A percentile compares a stretch with the other conserved stretches of the same genome.
Evolutionary conservation across 2,329 filamentous ascomycete genomes (phyloP).

Genomic region (Immersiporthe knoxdaviesiana): DNA sequence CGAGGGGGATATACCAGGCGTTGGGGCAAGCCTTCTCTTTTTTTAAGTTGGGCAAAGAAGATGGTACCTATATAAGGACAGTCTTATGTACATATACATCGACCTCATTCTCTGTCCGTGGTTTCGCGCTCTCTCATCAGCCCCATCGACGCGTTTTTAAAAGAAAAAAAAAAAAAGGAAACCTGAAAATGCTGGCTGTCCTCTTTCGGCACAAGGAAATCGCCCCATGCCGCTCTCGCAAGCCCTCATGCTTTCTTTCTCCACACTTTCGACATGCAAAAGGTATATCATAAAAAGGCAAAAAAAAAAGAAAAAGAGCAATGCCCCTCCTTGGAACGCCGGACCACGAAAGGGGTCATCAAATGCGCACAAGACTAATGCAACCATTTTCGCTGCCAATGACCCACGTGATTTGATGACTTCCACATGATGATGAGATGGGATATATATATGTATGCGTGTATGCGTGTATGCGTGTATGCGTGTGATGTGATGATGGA

Average conservation of each 20-base stretch:
- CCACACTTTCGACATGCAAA: slow-evolving; percentile 22
- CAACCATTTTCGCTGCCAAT: slow-evolving; percentile 24
- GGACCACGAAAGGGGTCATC: slow-evolving; percentile 11
- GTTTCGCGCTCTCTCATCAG: not conserved
- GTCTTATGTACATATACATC: slow-evolving; percentile 19
- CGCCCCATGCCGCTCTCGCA: not conserved
- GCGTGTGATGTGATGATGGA: not conserved
- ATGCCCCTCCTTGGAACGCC: slow-evolving; percentile 24
- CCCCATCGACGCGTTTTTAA: not conserved
- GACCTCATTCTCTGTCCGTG: not conserved
- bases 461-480: not conserved
- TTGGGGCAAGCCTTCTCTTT: not conserved
- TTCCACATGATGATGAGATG: slow-evolving; percentile 1
- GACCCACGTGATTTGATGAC: slow-evolving; percentile 11
- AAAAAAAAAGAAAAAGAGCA: slow-evolving; percentile 13
- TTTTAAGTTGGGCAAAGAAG: slow-evolving; percentile 16
- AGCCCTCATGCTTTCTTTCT: slow-evolving; percentile 17
- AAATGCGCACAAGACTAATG: slow-evolving; percentile 23
- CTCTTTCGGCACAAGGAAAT: not conserved
- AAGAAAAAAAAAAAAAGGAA: no score
- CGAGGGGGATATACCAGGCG: slow-evolving; percentile 24
- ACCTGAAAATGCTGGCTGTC: slow-evolving; percentile 1
- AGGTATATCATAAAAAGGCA: slow-evolving; percentile 24
- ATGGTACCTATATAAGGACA: slow-evolving; percentile 24
- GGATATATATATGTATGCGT: not conserved